A percentile compares a stretch with the other conserved stretches of the same genome.
Conservation (phyloP, 2,329 filamentous ascomycete genomes). For the Alternaria postmessia region DNA sequence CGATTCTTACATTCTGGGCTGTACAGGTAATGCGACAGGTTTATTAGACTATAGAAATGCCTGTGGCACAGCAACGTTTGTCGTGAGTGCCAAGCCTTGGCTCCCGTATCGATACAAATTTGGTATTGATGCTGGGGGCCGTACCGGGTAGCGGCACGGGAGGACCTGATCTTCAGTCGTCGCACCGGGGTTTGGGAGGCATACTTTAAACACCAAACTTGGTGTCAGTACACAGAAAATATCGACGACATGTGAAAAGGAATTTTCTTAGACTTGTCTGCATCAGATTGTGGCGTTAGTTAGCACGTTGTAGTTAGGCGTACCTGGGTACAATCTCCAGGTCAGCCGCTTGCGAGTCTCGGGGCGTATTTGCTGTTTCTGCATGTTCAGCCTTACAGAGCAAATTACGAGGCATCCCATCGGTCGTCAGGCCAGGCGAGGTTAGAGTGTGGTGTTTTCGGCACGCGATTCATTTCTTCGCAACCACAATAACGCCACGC, state of each 20-base stretch:
- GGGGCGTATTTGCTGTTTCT: background rate
- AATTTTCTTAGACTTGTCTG: background rate
- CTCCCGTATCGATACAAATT: background rate
- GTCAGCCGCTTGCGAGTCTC: background rate
- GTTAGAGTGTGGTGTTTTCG: background rate
- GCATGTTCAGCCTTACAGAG: background rate
- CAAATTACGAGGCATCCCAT: background rate
- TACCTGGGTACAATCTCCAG: background rate
- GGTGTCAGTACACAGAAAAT: background rate
- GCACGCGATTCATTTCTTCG: constrained; percentile 21
- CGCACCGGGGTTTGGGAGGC: background rate
- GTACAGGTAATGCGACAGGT: background rate
- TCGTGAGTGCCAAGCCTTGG: background rate
- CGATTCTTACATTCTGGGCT: background rate
- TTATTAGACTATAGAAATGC: background rate
- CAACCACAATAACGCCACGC: constrained; percentile 53
- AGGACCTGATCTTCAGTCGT: background rate
- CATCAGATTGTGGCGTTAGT: background rate
- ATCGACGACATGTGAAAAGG: background rate
- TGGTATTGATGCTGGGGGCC: background rate
- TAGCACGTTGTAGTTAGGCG: background rate
- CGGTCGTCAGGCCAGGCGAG: background rate
- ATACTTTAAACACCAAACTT: background rate
- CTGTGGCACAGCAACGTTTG: background rate
- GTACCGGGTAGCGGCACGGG: background rate